Percentiles rank a stretch among this genome's conserved stretches.
phyloP scores from a whole-genome alignment of 768 basidiomycete genomes.

The Mycena rosella region DNA sequence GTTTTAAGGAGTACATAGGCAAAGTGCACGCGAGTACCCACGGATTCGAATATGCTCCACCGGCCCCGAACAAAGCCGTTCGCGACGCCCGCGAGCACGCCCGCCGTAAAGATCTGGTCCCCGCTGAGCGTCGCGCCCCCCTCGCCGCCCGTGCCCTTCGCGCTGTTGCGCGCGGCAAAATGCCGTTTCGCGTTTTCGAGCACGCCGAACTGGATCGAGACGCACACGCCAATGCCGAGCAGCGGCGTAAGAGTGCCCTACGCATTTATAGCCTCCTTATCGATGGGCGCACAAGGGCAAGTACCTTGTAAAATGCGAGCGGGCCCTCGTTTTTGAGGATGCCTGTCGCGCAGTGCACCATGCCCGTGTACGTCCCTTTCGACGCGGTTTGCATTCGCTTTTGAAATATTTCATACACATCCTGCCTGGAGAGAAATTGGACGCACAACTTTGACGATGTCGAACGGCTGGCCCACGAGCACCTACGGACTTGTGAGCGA shows the following conservation, averaged over 20 bases:
- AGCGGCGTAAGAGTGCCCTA: conserved; percentile 93
- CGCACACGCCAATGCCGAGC: conserved; percentile 93
- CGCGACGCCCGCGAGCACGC: conserved; percentile 88
- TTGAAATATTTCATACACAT: conserved; percentile 19
- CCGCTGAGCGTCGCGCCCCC: conserved; percentile 71
- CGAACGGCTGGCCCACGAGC: conserved; percentile 94
- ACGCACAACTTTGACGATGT: conserved; percentile 96
- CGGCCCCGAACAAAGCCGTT: conserved; percentile 96
- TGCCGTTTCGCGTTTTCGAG: conserved; percentile 88
- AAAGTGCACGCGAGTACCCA: conserved; percentile 55
- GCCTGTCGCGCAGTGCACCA: conserved; percentile 91
- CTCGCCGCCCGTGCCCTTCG: conserved; percentile 70
- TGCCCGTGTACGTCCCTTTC: conserved; percentile 89
- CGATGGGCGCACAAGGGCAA: neutral
- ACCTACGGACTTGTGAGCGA: conserved; percentile 61
- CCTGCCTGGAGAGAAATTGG: conserved; percentile 25
- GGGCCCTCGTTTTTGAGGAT: conserved; percentile 94
- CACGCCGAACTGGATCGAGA: conserved; percentile 95
- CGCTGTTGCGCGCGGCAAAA: conserved; percentile 75
- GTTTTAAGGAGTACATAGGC: conserved; percentile 6
- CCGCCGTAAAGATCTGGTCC: conserved; percentile 79
- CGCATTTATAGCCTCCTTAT: conserved; percentile 21
- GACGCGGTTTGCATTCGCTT: conserved; percentile 96
- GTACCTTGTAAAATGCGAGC: conserved; percentile 94
- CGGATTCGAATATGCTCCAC: conserved; percentile 98